phyloP scores from a whole-genome alignment of 176 grass and related monocot species.

The Carex myosuroides region DNA sequence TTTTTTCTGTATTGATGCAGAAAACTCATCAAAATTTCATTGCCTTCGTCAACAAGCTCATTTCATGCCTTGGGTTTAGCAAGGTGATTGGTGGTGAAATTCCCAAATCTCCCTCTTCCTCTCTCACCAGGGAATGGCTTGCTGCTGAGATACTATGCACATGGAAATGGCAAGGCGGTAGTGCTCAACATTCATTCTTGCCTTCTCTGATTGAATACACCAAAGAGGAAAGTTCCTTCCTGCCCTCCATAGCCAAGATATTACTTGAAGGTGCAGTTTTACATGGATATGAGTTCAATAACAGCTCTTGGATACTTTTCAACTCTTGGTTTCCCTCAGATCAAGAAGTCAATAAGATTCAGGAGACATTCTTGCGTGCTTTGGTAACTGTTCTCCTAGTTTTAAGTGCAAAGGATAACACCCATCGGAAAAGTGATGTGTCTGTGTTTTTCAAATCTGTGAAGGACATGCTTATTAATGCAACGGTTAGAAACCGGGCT shows the following conservation, averaged over 20 bases:
- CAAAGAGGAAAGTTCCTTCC: constrained; percentile 33
- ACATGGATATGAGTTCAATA: constrained; percentile 22
- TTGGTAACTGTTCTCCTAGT: constrained; percentile 56
- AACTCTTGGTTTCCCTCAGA: constrained; percentile 63
- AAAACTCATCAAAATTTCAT: constrained; percentile 47
- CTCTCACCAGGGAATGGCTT: constrained; percentile 63
- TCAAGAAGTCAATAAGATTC: constrained; percentile 57
- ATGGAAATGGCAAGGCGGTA: constrained; percentile 63
- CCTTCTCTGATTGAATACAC: constrained; percentile 54
- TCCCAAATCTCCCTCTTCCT: constrained; percentile 33
- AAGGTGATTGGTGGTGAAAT: constrained; percentile 61
- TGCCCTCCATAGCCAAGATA: constrained; percentile 43
- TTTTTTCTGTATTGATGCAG: constrained; percentile 34
- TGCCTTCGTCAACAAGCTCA: constrained; percentile 68
- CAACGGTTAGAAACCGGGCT: constrained; percentile 33
- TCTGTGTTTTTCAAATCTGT: constrained; percentile 50
- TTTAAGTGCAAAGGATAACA: constrained; percentile 34
- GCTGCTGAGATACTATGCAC: constrained; percentile 79
- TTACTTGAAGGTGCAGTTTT: constrained; percentile 52
- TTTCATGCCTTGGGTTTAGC: constrained; percentile 59
- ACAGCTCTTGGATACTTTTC: constrained; percentile 61
- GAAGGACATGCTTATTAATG: constrained; percentile 39
- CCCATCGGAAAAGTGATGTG: constrained; percentile 45
- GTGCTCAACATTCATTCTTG: constrained; percentile 55
- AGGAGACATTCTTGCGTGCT: constrained; percentile 55